Evolutionary conservation across 2,329 filamentous ascomycete genomes (phyloP).

Genomic region (Monascus ruber): DNA sequence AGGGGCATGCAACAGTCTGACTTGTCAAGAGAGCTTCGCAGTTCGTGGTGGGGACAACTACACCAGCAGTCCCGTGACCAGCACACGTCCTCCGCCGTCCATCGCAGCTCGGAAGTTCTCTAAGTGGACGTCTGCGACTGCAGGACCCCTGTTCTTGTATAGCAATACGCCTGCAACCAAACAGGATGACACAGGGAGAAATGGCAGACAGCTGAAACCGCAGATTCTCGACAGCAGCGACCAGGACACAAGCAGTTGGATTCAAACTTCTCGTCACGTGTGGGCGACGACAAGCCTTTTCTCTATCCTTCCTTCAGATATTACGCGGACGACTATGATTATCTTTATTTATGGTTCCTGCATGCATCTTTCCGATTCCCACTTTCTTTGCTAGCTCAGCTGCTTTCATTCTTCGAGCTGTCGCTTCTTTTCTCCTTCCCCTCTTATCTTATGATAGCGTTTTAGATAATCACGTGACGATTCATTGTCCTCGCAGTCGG

Average conservation of each 20-base stretch:
- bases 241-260: background rate
- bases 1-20: no score
- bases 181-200: constrained; percentile 1
- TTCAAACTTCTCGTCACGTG: background rate
- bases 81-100: no score
- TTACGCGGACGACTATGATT: background rate
- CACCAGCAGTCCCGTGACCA: no score
- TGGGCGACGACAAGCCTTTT: background rate
- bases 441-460: background rate
- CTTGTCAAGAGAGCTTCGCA: no score
- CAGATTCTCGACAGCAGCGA: constrained; percentile 1
- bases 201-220: constrained; percentile 1
- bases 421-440: constrained; percentile 8
- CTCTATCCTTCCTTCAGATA: background rate
- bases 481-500: background rate
- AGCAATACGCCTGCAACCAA: background rate
- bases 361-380: background rate
- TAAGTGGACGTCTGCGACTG: background rate
- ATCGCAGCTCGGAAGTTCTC: no score
- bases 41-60: no score
- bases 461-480: background rate
- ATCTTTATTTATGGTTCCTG: background rate
- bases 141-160: no score
- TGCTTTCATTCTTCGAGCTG: background rate
- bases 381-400: background rate